phyloP scores from a whole-genome alignment of 2,329 filamentous ascomycete species.

The Phyllosticta citrichinensis region DNA sequence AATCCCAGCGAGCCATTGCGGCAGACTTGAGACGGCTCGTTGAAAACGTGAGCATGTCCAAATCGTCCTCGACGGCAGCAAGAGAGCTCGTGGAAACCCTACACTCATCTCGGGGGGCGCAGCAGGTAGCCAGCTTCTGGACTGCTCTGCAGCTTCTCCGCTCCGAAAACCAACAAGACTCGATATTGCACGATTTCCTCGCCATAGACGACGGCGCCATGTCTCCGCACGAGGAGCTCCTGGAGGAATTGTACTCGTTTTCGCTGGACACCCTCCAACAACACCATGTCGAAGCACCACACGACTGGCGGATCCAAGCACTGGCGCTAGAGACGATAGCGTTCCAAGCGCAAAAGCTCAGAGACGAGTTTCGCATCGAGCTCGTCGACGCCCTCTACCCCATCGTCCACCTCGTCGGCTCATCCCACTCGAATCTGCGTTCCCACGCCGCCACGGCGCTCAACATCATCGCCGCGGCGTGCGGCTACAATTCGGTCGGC shows the following conservation, averaged over 20 bases:
- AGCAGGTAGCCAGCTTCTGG: constrained; percentile 67
- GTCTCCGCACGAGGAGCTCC: constrained; percentile 21
- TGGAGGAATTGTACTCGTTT: constrained; percentile 59
- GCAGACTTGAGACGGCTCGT: constrained; percentile 50
- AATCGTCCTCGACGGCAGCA: constrained; percentile 42
- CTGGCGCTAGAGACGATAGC: constrained; percentile 74
- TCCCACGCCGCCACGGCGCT: constrained; percentile 75
- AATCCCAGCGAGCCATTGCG: constrained; percentile 58
- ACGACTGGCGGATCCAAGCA: constrained; percentile 65
- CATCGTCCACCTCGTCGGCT: constrained; percentile 78
- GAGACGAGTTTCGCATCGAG: constrained; percentile 65
- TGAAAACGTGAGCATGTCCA: constrained; percentile 42
- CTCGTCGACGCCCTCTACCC: constrained; percentile 88
- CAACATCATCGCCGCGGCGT: constrained; percentile 66
- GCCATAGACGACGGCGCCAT: constrained; percentile 33
- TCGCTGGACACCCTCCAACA: constrained; percentile 52
- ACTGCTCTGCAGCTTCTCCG: constrained; percentile 63
- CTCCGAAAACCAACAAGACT: constrained; percentile 40
- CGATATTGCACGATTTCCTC: constrained; percentile 57
- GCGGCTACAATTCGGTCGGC: constrained; percentile 63
- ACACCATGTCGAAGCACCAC: constrained; percentile 23
- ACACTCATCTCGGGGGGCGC: constrained; percentile 46
- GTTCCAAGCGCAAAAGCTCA: constrained; percentile 59
- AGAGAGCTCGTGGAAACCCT: constrained; percentile 55
- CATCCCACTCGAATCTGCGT: constrained; percentile 55